phyloP scores from a whole-genome alignment of 495 filamentous ascomycete genomes.

The Xylaria grammica region DNA sequence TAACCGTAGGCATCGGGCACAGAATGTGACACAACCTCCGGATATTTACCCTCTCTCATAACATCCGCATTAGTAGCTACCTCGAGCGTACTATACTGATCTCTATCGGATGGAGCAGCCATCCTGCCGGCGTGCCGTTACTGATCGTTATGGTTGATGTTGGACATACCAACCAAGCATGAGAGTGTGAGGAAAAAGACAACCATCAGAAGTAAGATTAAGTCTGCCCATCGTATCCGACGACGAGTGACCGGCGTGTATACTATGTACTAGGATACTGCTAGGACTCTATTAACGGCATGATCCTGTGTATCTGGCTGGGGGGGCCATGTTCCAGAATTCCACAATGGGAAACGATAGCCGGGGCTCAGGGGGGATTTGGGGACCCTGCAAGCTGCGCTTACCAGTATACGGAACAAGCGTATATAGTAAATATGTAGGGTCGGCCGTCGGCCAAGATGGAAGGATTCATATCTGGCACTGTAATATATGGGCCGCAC shows the following conservation, averaged over 20 bases:
- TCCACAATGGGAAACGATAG: not conserved
- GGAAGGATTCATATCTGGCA: not conserved
- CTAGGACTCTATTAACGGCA: constrained; percentile 3
- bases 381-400: no score
- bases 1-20: constrained; percentile 10
- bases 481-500: not conserved
- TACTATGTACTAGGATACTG: not conserved
- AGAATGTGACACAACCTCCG: constrained; percentile 15
- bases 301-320: not conserved
- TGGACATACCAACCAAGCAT: constrained; percentile 11
- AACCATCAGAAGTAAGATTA: not conserved
- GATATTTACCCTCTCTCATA: constrained; percentile 19
- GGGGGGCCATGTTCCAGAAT: constrained; percentile 2
- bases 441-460: no score
- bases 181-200: not conserved
- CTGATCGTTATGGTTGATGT: constrained; percentile 4
- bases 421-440: not conserved
- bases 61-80: constrained; percentile 27
- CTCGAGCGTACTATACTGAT: constrained; percentile 37
- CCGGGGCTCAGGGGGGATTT: not conserved
- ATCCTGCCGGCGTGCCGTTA: constrained; percentile 24
- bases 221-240: constrained; percentile 3
- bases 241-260: not conserved
- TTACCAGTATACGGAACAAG: no score
- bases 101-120: constrained; percentile 28